These are phyloP conservation scores for Lactarius hatsudake DNA, from an alignment of 768 basidiomycete genomes.

Conservation along the genomic window DNA sequence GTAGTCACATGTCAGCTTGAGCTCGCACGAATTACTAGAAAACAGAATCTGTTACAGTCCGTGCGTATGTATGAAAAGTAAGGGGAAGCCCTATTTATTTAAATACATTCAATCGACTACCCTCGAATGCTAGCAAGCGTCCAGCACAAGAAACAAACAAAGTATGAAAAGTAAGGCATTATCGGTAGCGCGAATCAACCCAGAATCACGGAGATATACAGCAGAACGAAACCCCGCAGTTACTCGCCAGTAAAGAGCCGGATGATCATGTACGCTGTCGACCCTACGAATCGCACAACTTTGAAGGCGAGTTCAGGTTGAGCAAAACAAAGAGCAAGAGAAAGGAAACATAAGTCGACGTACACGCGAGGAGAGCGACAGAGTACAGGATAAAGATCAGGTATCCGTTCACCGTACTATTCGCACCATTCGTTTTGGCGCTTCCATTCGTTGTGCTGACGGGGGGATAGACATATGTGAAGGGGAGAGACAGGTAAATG, in stretches of 20 bases:
- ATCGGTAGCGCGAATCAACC: neutral
- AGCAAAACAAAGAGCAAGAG: constrained; percentile 21
- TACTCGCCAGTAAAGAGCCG: constrained; percentile 90
- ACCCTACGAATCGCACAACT: constrained; percentile 87
- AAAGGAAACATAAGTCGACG: constrained; percentile 35
- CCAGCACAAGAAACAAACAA: neutral
- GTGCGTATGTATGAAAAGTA: too few species aligned
- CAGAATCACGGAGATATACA: neutral
- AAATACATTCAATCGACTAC: too few species aligned
- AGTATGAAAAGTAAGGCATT: neutral
- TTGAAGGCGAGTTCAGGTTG: neutral
- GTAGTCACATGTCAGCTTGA: too few species aligned
- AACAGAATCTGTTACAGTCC: too few species aligned
- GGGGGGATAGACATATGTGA: constrained; percentile 6
- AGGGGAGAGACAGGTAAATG: neutral
- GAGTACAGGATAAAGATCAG: constrained; percentile 88
- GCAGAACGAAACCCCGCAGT: neutral
- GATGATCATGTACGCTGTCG: constrained; percentile 77
- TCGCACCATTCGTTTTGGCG: constrained; percentile 46
- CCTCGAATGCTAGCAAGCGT: too few species aligned
- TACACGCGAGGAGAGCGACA: constrained; percentile 83
- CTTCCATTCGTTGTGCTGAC: constrained; percentile 49
- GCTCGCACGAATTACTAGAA: too few species aligned
- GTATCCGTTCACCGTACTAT: constrained; percentile 70
- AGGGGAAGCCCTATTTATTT: too few species aligned